Evolutionary conservation across 129 eudicot species (phyloP), one percentile per base, ranked within the genome.

Genomic region (Silybum marianum): DNA sequence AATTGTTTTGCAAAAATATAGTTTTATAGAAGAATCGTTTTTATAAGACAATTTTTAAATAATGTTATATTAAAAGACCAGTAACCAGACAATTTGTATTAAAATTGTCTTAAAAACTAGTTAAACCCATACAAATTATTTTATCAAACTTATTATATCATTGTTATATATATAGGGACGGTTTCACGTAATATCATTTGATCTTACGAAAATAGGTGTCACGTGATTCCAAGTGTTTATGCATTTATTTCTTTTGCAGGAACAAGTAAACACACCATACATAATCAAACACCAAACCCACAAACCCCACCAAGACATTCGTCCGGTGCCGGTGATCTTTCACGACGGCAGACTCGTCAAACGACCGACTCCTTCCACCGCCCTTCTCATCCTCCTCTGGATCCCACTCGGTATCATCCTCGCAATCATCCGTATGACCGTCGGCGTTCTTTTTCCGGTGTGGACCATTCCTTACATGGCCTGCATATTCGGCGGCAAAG

Each of bases 291-390:
- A 73, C 84, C 85, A 76, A 69, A 44, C 74, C 2, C 87, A 71
- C 62, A 74, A 24, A 36, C 51, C 67, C 23, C 83, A 81, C 83
- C 88, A 88, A 18, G 82, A 78, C 32, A 62, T 78, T 88, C 89
- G 88, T 5, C 99, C 99, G 2, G 73, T 85, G 18, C 97, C 99
- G 42, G 99, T 95, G 69, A 92, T 95, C 90, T 95, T 95, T 75
- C 99, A 92, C 74, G 99, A 95, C 75, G 99, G 99, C 67, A 88
- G 99, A 7, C 93, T 95, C 0, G 99, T 86, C 24, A 89, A 88
- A 78, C 93, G 97, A 0, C 99, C 99, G 1, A 92, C 97, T 0
- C 92, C 99, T 3, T n/a, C 84, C 68, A 83, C 85, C 23, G 96
- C 99, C 34, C 90, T 92, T 18, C 85, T 95, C 36, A 92, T 95